phyloP scores from a whole-genome alignment of 2,329 filamentous ascomycete genomes.

The Ceratocystiopsis minuta region DNA sequence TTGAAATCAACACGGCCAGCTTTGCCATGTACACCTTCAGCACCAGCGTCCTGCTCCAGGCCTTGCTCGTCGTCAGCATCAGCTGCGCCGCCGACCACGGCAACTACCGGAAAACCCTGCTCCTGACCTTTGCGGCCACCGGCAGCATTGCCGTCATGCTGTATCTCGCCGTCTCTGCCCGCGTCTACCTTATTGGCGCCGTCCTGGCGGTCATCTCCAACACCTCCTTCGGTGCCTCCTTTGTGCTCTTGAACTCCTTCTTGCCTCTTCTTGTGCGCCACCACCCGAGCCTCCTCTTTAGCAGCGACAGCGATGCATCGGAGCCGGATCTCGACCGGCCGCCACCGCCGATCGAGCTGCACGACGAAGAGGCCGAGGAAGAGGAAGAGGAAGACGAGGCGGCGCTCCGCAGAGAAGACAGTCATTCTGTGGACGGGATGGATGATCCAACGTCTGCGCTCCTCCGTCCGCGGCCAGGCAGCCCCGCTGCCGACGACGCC shows the following conservation, averaged over 20 bases:
- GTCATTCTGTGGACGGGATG: no score
- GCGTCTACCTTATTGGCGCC: conserved; percentile 63
- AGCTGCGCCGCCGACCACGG: conserved; percentile 92
- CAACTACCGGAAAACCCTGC: conserved; percentile 70
- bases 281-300: conserved; percentile 37
- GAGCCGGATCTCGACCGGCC: conserved; percentile 1
- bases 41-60: conserved; percentile 74
- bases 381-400: no score
- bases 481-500: not conserved
- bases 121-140: conserved; percentile 67
- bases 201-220: conserved; percentile 80
- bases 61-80: conserved; percentile 84
- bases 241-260: conserved; percentile 90
- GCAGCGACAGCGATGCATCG: conserved; percentile 1
- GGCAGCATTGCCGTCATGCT: conserved; percentile 75
- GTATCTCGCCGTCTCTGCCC: conserved; percentile 61
- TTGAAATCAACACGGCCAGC: conserved; percentile 85
- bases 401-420: no score
- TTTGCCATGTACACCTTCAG: conserved; percentile 98
- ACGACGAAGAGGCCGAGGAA: conserved; percentile 7
- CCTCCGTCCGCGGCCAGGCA: conserved; percentile 12
- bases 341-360: conserved; percentile 12
- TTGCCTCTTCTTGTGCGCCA: conserved; percentile 78
- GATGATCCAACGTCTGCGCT: conserved; percentile 16
- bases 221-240: conserved; percentile 85